phyloP scores from a whole-genome alignment of 768 basidiomycete genomes.

The Botryobasidium botryosum region DNA sequence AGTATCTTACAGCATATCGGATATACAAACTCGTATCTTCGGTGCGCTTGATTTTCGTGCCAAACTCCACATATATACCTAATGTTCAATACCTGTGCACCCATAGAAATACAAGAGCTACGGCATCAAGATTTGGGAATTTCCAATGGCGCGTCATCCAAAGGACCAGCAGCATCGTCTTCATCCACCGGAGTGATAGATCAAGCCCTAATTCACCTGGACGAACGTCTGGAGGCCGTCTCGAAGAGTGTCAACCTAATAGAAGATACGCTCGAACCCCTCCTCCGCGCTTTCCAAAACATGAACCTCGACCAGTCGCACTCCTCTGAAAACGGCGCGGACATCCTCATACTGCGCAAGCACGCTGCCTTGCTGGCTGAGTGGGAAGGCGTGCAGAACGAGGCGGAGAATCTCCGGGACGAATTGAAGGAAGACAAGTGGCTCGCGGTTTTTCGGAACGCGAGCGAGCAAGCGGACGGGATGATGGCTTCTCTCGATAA shows the following conservation, averaged over 20 bases:
- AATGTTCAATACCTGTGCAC: slow-evolving; percentile 1
- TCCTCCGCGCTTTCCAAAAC: slow-evolving; percentile 32
- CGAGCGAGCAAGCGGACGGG: slow-evolving; percentile 86
- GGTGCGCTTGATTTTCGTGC: slow-evolving; percentile 28
- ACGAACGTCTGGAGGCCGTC: slow-evolving; percentile 61
- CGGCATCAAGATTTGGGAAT: slow-evolving; percentile 51
- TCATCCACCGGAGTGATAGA: slow-evolving; percentile 45
- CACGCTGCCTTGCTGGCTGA: slow-evolving; percentile 54
- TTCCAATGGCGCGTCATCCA: slow-evolving; percentile 22
- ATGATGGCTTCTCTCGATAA: slow-evolving; percentile 97
- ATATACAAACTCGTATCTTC: slow-evolving; percentile 83
- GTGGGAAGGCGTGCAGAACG: slow-evolving; percentile 68
- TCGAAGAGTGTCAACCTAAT: slow-evolving; percentile 54
- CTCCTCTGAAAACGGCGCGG: slow-evolving; percentile 24
- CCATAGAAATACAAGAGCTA: slow-evolving; percentile 76
- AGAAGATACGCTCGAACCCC: slow-evolving; percentile 44
- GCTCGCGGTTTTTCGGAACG: slow-evolving; percentile 87
- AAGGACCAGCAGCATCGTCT: slow-evolving; percentile 2
- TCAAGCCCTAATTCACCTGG: slow-evolving; percentile 58
- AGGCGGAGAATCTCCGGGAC: slow-evolving; percentile 66
- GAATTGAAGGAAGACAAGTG: slow-evolving; percentile 97
- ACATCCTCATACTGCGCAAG: slow-evolving; percentile 45
- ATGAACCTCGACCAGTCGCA: slow-evolving; percentile 30
- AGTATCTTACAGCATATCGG: slow-evolving; percentile 69
- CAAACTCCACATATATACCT: background rate